Percentiles rank a stretch among this genome's conserved stretches.
Conservation (phyloP, 2,329 filamentous ascomycete genomes). For the Alternaria conjuncta region DNA sequence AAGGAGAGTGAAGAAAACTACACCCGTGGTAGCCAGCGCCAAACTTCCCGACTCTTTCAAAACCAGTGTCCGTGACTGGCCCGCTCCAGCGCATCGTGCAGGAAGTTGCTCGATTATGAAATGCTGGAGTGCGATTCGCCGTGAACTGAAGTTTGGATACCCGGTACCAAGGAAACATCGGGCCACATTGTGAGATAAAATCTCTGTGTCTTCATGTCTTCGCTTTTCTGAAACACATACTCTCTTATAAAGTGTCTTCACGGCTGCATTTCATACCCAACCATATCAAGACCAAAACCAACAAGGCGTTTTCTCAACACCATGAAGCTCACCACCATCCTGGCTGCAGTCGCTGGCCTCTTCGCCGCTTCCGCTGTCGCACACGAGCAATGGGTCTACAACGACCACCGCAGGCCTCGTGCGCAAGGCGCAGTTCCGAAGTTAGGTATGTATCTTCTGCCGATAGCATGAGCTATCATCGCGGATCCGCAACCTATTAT, state of each 20-base stretch:
- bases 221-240: not conserved
- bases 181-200: not conserved
- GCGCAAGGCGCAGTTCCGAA: accelerated
- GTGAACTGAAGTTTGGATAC: not conserved
- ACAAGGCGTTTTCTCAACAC: not conserved
- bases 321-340: not conserved
- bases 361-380: not conserved
- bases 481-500: not conserved
- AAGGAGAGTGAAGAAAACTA: no score
- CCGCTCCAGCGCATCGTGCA: no score
- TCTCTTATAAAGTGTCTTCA: not conserved
- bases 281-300: not conserved
- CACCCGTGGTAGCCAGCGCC: no score
- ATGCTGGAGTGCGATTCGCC: no score
- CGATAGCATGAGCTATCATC: no score
- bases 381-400: not conserved
- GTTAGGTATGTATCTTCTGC: accelerated
- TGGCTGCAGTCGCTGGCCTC: not conserved
- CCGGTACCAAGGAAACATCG: not conserved
- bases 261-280: not conserved
- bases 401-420: not conserved
- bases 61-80: no score
- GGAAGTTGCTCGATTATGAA: no score
- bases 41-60: no score
- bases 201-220: accelerated